Base-by-base conservation (phyloP, 2,329 filamentous ascomycete genomes). In the Exophiala spinifera region DNA sequence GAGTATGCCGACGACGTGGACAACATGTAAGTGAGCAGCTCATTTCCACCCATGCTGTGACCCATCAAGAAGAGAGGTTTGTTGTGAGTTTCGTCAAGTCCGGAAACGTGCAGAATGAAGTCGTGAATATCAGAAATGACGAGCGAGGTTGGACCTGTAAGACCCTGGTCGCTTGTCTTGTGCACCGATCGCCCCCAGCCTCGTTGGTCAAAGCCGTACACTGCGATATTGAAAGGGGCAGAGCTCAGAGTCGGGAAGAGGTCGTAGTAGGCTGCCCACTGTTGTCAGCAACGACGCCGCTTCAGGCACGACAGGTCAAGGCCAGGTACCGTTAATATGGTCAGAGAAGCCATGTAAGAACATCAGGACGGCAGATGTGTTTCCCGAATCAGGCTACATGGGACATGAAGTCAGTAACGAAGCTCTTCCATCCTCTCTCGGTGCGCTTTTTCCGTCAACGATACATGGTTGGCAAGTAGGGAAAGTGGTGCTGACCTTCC, bases 301-400 rank as follows among this genome's bases (percentile, higher is more conserved):
- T 36, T 21, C 37, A 57, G 68, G 59, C 68, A 25, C 23, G 23
- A 25, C 77, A 77, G 77, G 71, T 95, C 89, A 33, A 36, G 23
- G n/a, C 15, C 8, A 25, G 25, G 34, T 53, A 60, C 57, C 57
- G 40, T 60, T 57, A 31, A 60, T 57, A 19, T 60, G 57, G 71
- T 96, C 91, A 70, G 84, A 90, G 78, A 91, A 96, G 65, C 91
- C 91, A 73, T 96, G 91, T 60, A 96, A 75, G 71, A 95, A 88
- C 64, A 94, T 78, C 46, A 95, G 70, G 62, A 88, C 87, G 33
- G 91, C 91, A 80, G 81, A 51, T 80, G 71, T 11, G 78, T 71
- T n/a, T 14, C 44, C 49, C 5, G 43, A 50, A 25, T 59, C 51
- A 23, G 59, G 59, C 62, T 62, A 42, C 14, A 28, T 15, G 23